phyloP scores from a whole-genome alignment of 306 rosid genomes.

The Cajanus cajan region DNA sequence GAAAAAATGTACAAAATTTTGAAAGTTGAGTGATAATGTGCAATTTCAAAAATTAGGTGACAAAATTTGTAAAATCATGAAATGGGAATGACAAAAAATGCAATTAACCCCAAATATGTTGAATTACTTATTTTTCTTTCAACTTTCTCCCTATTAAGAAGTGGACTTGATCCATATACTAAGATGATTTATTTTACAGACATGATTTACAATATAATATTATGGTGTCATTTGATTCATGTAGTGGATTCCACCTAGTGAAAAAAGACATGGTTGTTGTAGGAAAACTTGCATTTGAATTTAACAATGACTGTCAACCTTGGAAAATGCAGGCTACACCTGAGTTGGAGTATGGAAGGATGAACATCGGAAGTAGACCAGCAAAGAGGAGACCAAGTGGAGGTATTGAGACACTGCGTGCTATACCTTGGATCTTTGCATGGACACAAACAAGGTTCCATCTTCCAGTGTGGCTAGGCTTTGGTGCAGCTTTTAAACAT shows the following conservation, averaged over 20 bases:
- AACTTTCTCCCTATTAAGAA: not conserved
- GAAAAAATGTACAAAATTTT: too few relatives aligned
- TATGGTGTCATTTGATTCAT: not conserved
- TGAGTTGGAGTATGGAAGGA: constrained; percentile 91
- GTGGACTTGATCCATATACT: not conserved
- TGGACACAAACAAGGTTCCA: constrained; percentile 97
- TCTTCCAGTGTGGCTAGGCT: constrained; percentile 96
- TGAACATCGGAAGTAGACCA: constrained; percentile 96
- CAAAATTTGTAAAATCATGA: too few relatives aligned
- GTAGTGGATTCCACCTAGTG: not conserved
- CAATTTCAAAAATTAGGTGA: too few relatives aligned
- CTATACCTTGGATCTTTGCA: constrained; percentile 97
- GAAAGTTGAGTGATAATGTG: too few relatives aligned
- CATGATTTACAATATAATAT: not conserved
- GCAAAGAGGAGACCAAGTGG: constrained; percentile 93
- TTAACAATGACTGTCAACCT: constrained; percentile 1
- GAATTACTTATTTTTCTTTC: not conserved
- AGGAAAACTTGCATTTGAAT: not conserved
- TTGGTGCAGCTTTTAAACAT: constrained; percentile 73
- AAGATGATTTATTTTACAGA: not conserved
- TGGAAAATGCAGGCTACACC: constrained; percentile 77
- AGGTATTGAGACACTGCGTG: constrained; percentile 89
- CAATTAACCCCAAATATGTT: not conserved
- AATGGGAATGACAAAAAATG: too few relatives aligned
- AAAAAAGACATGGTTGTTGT: not conserved